Evolutionary conservation across 768 basidiomycete species (phyloP).

Genomic region (Infundibulicybe gibba): DNA sequence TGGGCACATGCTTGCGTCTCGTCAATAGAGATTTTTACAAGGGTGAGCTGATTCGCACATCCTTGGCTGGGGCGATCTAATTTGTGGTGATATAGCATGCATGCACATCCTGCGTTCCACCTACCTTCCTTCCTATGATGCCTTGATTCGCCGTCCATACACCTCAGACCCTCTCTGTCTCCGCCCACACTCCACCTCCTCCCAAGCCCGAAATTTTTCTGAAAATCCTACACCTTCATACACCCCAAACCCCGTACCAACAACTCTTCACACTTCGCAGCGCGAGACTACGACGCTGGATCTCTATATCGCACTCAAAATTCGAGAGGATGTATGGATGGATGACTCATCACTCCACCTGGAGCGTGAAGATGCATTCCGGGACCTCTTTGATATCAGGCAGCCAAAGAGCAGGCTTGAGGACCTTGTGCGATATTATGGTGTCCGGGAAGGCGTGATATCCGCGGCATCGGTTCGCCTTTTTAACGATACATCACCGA

Average conservation of each 20-base stretch:
- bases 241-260: too few species aligned
- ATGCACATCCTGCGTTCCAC: conserved; percentile 81
- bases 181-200: conserved; percentile 9
- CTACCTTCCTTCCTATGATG: conserved; percentile 64
- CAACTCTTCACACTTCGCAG: conserved; percentile 45
- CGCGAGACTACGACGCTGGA: conserved; percentile 77
- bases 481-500: not conserved
- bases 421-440: conserved; percentile 57
- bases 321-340: conserved; percentile 72
- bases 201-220: conserved; percentile 9
- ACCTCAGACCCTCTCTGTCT: conserved; percentile 77
- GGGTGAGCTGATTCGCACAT: conserved; percentile 31
- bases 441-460: conserved; percentile 35
- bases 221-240: conserved; percentile 11
- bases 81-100: conserved; percentile 41
- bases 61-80: not conserved
- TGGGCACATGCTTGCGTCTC: conserved; percentile 56
- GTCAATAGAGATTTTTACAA: conserved; percentile 67
- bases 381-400: conserved; percentile 72
- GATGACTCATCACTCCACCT: conserved; percentile 76
- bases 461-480: not conserved
- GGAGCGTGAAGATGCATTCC: conserved; percentile 71
- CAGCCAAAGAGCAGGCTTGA: conserved; percentile 77
- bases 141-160: conserved; percentile 64
- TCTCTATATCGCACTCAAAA: conserved; percentile 75